phyloP scores from a whole-genome alignment of 78 protist genomes.

The Planoprotostelium fungivorum region DNA sequence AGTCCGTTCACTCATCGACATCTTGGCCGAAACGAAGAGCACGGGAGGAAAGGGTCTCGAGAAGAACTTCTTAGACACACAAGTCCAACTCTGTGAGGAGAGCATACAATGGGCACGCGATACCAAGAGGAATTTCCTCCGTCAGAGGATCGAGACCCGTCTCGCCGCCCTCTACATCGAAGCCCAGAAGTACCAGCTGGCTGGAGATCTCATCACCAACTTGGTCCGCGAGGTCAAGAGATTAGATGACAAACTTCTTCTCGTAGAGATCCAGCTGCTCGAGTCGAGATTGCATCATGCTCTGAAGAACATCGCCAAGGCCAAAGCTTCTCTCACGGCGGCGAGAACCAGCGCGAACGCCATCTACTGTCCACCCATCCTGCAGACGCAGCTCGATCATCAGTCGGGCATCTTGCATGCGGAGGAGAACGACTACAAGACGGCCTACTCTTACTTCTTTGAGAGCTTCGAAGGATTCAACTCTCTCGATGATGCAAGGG shows the following conservation, averaged over 20 bases:
- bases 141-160: constrained; percentile 91
- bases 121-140: constrained; percentile 90
- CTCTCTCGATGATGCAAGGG: constrained; percentile 49
- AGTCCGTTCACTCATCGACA: constrained; percentile 71
- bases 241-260: constrained; percentile 94
- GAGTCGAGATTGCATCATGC: constrained; percentile 82
- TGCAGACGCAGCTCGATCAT: constrained; percentile 90
- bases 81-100: constrained; percentile 67
- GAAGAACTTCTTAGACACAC: background rate
- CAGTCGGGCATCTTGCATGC: constrained; percentile 92
- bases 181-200: constrained; percentile 50
- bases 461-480: constrained; percentile 93
- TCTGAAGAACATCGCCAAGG: constrained; percentile 71
- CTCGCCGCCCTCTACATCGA: constrained; percentile 70
- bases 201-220: constrained; percentile 59
- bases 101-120: constrained; percentile 86
- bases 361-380: constrained; percentile 94
- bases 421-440: constrained; percentile 96
- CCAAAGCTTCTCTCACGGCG: constrained; percentile 63
- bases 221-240: constrained; percentile 89
- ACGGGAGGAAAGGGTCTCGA: constrained; percentile 29
- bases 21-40: constrained; percentile 35
- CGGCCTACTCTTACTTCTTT: constrained; percentile 94
- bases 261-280: constrained; percentile 91
- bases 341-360: constrained; percentile 97